Evolutionary conservation across 352 stramenopile species (phyloP), one percentile per base, ranked within the genome.

Genomic region (Phytophthora podocarpi): DNA sequence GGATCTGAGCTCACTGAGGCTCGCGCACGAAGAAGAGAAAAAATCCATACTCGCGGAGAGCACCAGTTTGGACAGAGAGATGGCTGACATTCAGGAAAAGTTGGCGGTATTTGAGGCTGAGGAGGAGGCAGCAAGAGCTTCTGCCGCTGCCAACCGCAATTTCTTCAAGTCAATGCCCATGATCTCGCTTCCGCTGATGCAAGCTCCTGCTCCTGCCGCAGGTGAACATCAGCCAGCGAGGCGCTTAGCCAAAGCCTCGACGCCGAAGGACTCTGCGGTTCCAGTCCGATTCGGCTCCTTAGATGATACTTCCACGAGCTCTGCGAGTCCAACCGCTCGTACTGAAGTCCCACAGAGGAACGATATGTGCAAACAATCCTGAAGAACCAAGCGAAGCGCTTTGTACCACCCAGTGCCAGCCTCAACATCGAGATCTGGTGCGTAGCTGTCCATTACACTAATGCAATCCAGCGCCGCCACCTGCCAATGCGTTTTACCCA

Each of bases 1-100:
- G 9, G 79, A 88, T 43, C 60, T 61, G 10, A 64, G 59, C 13
- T 67, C 73, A 26, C 74, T 89, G 8, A 76, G 74, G 45, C 45
- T 76, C 30, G 67, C 66, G 10, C 83, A 85, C 36, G 72, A 82
- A 36, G 76, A 75, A 31, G 82, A 85, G 53, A 85, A 87, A 52
- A 60, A 59, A 9, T 50, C 46, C 1, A 52, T 83, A 4, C 36
- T 72, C 23, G 37, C 59, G 5, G 68, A 76, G 24, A 67, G 67
- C 27, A 54, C 63, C 13, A 61, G 41, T 15, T 71, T 84, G 39
- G 59, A 88, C 41, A 53, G 73, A 49, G 57, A 67, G 51, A 51
- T 68, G 21, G 20, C 64, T 18, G 50, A 32, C 11, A 64, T 68
- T 42, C 64, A 58, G 8, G 42, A 64, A n/a, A 62, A 67, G 11